These are phyloP conservation scores for Coemansia sp. DNA, from an alignment of 192 early-diverging fungal species.

Conservation along the genomic window DNA sequence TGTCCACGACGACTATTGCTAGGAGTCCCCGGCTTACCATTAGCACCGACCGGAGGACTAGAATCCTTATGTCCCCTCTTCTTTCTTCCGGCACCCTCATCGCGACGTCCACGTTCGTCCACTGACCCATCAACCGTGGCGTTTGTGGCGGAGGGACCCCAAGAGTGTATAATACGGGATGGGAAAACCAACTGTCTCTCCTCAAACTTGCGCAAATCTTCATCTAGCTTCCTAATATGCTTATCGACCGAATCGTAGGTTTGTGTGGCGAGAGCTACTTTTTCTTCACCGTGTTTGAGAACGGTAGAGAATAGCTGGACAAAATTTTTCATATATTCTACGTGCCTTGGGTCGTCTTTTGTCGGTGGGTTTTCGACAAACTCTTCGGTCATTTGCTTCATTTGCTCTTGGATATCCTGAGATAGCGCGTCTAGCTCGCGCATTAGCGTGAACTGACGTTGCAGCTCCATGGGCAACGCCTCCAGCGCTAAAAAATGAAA, in stretches of 20 bases:
- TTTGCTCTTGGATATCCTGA: slow-evolving; percentile 70
- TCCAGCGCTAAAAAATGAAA: slow-evolving; percentile 60
- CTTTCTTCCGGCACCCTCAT: not conserved
- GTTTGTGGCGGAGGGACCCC: slow-evolving; percentile 13
- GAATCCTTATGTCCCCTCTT: slow-evolving; percentile 1
- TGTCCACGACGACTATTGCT: not conserved
- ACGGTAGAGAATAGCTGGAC: slow-evolving; percentile 66
- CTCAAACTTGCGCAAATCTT: slow-evolving; percentile 89
- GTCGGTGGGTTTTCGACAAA: slow-evolving; percentile 65
- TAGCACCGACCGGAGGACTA: not conserved
- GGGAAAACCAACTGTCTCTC: slow-evolving; percentile 81
- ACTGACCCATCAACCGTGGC: not conserved
- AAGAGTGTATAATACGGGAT: slow-evolving; percentile 31
- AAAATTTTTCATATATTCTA: slow-evolving; percentile 55
- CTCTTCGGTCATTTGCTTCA: slow-evolving; percentile 65
- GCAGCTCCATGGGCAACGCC: slow-evolving; percentile 72
- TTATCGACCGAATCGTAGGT: slow-evolving; percentile 94
- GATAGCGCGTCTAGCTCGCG: slow-evolving; percentile 80
- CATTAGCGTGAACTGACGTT: slow-evolving; percentile 91
- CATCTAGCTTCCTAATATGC: slow-evolving; percentile 85
- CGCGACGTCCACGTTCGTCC: not conserved
- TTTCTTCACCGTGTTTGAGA: slow-evolving; percentile 88
- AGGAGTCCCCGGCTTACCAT: not conserved
- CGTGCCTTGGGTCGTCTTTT: slow-evolving; percentile 47
- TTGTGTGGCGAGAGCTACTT: slow-evolving; percentile 87